Conservation (phyloP, 2,329 filamentous ascomycete species). For the Fusarium sp. region DNA sequence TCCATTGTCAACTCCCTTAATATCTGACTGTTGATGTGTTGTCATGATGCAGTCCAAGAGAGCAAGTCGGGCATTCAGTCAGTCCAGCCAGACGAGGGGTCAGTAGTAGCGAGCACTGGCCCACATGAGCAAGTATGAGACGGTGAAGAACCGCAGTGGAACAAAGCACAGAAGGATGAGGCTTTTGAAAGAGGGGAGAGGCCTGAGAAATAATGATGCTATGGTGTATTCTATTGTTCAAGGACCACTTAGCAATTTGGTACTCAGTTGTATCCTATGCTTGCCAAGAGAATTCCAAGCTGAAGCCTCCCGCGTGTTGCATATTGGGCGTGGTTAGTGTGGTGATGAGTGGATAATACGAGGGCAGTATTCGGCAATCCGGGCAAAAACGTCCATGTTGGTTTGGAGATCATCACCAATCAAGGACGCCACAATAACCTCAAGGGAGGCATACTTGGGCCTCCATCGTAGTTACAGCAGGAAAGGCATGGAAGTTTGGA, state of each 20-base stretch:
- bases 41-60: conserved; percentile 29
- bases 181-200: conserved; percentile 6
- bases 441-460: conserved; percentile 12
- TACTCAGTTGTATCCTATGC: conserved; percentile 20
- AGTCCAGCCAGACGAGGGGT: conserved; percentile 30
- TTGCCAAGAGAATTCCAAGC: conserved; percentile 24
- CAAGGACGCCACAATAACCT: conserved; percentile 7
- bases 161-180: conserved; percentile 14
- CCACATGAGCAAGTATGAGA: conserved; percentile 14
- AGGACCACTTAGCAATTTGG: conserved; percentile 10
- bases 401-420: conserved; percentile 30
- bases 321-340: conserved; percentile 35
- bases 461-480: not conserved
- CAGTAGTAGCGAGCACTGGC: conserved; percentile 21
- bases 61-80: conserved; percentile 14
- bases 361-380: conserved; percentile 26
- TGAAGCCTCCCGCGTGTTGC: conserved; percentile 29
- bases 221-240: conserved; percentile 17
- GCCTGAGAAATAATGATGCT: conserved; percentile 21
- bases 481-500: not conserved
- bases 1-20: conserved; percentile 27
- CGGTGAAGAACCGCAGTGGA: conserved; percentile 12
- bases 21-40: conserved; percentile 36
- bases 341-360: conserved; percentile 36
- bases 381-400: conserved; percentile 9